Evolutionary conservation across 495 filamentous ascomycete species (phyloP).

Genomic region (Trichoderma orchidacearum): DNA sequence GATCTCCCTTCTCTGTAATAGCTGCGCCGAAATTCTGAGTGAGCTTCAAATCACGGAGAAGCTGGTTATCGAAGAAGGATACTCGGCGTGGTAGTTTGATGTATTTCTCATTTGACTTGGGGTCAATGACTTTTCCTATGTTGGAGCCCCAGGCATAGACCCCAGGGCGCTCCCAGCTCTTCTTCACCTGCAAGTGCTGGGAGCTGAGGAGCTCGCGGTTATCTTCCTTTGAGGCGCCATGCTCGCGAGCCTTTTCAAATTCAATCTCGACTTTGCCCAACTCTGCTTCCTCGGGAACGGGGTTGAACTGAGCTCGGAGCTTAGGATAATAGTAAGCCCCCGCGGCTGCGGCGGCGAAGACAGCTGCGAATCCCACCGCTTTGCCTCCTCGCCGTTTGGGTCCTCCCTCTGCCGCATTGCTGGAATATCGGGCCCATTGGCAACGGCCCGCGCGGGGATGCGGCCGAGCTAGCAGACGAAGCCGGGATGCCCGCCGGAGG

Average conservation of each 20-base stretch:
- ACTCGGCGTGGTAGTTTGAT: slow-evolving; percentile 74
- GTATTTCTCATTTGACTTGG: slow-evolving; percentile 58
- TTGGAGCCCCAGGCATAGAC: slow-evolving; percentile 94
- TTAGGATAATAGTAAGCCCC: slow-evolving; percentile 12
- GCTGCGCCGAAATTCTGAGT: slow-evolving; percentile 76
- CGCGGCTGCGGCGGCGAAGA: slow-evolving; percentile 14
- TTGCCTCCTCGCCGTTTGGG: slow-evolving; percentile 6
- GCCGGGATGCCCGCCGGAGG: slow-evolving; percentile 10
- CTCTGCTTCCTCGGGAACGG: neutral
- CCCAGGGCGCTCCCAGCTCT: slow-evolving; percentile 77
- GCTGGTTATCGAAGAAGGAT: slow-evolving; percentile 67
- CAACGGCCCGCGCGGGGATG: neutral
- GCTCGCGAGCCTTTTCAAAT: slow-evolving; percentile 45
- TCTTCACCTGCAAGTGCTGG: slow-evolving; percentile 74
- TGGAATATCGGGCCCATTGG: slow-evolving; percentile 19
- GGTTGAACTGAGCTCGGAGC: neutral
- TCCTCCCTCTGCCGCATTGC: slow-evolving; percentile 1
- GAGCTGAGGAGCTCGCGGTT: slow-evolving; percentile 58
- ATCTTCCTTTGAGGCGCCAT: slow-evolving; percentile 46
- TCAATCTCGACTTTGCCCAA: slow-evolving; percentile 29
- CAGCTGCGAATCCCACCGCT: slow-evolving; percentile 10
- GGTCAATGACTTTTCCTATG: slow-evolving; percentile 68
- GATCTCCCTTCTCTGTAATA: slow-evolving; percentile 73
- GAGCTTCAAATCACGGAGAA: slow-evolving; percentile 80
- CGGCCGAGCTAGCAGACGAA: slow-evolving; percentile 6